Evolutionary conservation across 148 eudicot species (phyloP), one percentile per base, ranked within the genome.

Genomic region (Suaeda aralocaspica): DNA sequence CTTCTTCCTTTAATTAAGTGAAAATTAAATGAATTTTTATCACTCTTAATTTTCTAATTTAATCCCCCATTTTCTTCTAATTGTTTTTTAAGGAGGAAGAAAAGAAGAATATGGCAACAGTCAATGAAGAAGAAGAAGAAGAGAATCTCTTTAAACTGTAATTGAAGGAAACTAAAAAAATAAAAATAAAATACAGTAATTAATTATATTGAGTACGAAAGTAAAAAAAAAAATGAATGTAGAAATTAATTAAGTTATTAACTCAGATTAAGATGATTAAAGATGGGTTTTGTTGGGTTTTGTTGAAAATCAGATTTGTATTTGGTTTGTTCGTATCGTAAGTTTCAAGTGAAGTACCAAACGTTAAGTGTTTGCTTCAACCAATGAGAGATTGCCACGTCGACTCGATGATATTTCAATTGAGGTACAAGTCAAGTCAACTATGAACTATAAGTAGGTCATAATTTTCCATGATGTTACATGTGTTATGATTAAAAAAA

Each of bases 291-390:
- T 52, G 39, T 33, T 28, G 66, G 41, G 26, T 44, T 34, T 70
- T 70, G 64, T 46, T 1, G 55, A 30, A 63, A 41, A 6, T 63
- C 19, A 22, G 13, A 19, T 67, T 50, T n/a, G 0, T 16, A 36
- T 58, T 65, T 45, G 51, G 49, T 63, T 68, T 68, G 71, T 68
- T 14, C 49, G 7, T 53, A 7, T 52, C 61, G 30, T 68, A 49
- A 22, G 49, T 25, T 68, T 4, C 29, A 53, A 68, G 71, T 53
- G 33, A 68, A 68, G 59, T 6, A 22, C n/a, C n/a, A n/a, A n/a
- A n/a, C n/a, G n/a, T n/a, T 67, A 18, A 4, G 46, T 62, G 15
- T 12, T 29, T 59, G 41, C 21, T 29, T 31, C 6, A 8, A 30
- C 63, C 63, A 59, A 59, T 31, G 0, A 22, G 11, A 57, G 33